Base-by-base conservation (phyloP, 768 basidiomycete species). In the Calocera cornea region DNA sequence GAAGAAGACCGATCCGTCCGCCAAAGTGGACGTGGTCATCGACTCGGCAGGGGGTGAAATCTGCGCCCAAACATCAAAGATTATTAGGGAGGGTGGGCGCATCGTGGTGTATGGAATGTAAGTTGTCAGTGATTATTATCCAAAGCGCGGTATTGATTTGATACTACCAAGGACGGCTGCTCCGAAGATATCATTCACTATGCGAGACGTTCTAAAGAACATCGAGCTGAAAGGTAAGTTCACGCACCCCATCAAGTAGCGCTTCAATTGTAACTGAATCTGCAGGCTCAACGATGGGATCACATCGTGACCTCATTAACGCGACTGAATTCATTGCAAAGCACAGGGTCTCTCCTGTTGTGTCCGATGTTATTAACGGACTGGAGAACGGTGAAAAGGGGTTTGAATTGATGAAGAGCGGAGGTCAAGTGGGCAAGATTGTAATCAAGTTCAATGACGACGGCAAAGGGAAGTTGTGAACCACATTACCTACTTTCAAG, bases 221-320 rank as follows among this genome's bases (percentile, higher is more conserved):
- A 84, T 87, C 44, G 84, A 86, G 69, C 77, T 94, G 41, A 79
- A 90, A 34, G 91, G 90, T 90, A 47, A 47, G 80, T 22, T 64
- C 38, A 64, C 12, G 36, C 67, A 33, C 67, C 27, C 66, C 2
- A 64, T 38, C 19, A 29, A 19, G 27, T 34, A 2, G 34, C 29
- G 40, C 19, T 41, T 33, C 22, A 16, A 17, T 38, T 16, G 36
- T 36, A 5, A 19, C 2, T 1, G 11, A 12, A 66, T 33, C 16
- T 41, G 64, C 68, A 90, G 90, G 90, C 38, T 89, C 89, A 1
- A 90, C 87, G 31, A 90, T 93, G 90, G 91, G 90, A 19, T 91
- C 90, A 8, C 83, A 81, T 71, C 80, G 83, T 66, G 90, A 93
- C 76, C 80, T 93, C 68, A 74, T 81, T 65, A 84, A 85, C 34